These are phyloP conservation scores for Hypoxylon trugodes DNA, from an alignment of 495 filamentous ascomycete genomes.

Conservation along the genomic window DNA sequence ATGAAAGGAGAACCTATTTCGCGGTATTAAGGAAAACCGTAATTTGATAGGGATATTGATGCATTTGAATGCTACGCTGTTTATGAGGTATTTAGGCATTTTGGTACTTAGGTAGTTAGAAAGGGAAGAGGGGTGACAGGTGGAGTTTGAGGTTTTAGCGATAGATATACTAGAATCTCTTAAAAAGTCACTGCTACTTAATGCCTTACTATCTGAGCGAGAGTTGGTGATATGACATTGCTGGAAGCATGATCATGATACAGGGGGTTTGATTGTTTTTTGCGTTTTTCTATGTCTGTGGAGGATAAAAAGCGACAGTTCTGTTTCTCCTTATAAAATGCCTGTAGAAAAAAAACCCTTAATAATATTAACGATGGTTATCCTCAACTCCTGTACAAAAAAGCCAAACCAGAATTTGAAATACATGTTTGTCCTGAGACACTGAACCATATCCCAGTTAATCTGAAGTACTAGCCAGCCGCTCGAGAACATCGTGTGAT, in stretches of 20 bases:
- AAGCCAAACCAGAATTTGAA: conserved; percentile 2
- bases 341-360: conserved; percentile 19
- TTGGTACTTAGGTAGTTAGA: no score
- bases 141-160: background rate
- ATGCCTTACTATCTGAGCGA: no score
- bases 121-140: no score
- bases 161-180: background rate
- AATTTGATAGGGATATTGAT: background rate
- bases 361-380: conserved; percentile 21
- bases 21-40: conserved; percentile 12
- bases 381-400: conserved; percentile 25
- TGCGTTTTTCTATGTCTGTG: conserved; percentile 22
- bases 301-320: conserved; percentile 31
- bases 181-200: no score
- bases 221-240: background rate
- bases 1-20: conserved; percentile 29
- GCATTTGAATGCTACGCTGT: background rate
- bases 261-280: conserved; percentile 16
- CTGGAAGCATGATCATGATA: background rate
- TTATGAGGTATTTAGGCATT: background rate
- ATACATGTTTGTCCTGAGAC: conserved; percentile 32
- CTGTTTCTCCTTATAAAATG: conserved; percentile 29
- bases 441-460: conserved; percentile 30
- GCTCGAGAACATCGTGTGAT: conserved; percentile 16
- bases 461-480: conserved; percentile 12